Evolutionary conservation across 2,329 filamentous ascomycete genomes (phyloP).

Genomic region (Nothopassalora personata): DNA sequence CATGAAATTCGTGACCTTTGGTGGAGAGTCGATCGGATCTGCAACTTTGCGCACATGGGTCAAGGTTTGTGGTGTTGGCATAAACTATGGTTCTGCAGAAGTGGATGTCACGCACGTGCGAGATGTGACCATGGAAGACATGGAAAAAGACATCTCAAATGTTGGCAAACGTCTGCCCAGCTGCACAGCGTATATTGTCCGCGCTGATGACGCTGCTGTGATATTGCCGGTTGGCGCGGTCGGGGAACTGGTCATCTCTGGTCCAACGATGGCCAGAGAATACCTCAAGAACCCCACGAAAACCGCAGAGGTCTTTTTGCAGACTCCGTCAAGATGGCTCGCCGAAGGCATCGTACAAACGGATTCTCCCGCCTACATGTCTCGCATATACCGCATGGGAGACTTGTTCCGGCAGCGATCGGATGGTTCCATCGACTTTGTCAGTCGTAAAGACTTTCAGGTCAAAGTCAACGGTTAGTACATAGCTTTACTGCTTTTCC

Average conservation of each 20-base stretch:
- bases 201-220: slow-evolving; percentile 45
- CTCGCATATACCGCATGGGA: slow-evolving; percentile 55
- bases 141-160: no score
- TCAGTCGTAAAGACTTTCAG: slow-evolving; percentile 66
- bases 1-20: slow-evolving; percentile 5
- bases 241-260: slow-evolving; percentile 46
- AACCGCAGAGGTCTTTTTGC: slow-evolving; percentile 32
- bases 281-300: slow-evolving; percentile 36
- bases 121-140: background rate
- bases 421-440: slow-evolving; percentile 50
- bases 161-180: background rate
- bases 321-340: slow-evolving; percentile 12
- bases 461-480: slow-evolving; percentile 48
- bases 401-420: slow-evolving; percentile 53
- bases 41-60: slow-evolving; percentile 37
- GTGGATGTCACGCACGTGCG: background rate
- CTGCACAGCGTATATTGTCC: slow-evolving; percentile 1
- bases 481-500: no score
- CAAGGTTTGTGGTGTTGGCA: slow-evolving; percentile 36
- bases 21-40: slow-evolving; percentile 37
- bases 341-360: slow-evolving; percentile 15
- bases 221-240: slow-evolving; percentile 43
- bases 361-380: slow-evolving; percentile 17
- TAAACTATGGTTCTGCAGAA: slow-evolving; percentile 43
- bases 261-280: slow-evolving; percentile 41